These are phyloP conservation scores for Nannochloropsis salina DNA, from an alignment of 108 stramenopile genomes.

Conservation along the genomic window DNA sequence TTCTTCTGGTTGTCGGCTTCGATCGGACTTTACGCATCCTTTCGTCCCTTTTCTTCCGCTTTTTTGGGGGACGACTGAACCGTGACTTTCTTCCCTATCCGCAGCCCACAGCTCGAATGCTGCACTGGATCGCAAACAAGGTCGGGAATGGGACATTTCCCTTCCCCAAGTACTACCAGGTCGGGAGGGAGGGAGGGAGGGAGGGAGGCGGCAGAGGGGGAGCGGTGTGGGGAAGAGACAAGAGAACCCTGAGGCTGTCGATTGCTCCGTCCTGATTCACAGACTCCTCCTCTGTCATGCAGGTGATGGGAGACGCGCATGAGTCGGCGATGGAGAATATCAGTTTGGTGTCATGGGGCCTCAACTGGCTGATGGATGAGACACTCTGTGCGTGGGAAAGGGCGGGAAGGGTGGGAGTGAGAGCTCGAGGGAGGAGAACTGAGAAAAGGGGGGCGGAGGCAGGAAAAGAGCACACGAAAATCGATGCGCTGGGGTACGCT, in stretches of 20 bases:
- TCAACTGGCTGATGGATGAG: conserved; percentile 5
- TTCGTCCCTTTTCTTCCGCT: not conserved
- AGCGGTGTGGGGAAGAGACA: not conserved
- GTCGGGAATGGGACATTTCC: not conserved
- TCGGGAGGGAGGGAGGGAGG: not conserved
- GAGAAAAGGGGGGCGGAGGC: not conserved
- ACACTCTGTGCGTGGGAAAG: not conserved
- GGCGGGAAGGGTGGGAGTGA: no score
- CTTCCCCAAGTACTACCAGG: conserved; percentile 5
- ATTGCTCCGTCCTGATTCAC: not conserved
- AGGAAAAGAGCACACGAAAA: not conserved
- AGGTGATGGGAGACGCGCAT: not conserved
- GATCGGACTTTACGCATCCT: not conserved
- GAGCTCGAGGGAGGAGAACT: not conserved
- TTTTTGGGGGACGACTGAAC: no score
- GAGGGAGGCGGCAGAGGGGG: not conserved
- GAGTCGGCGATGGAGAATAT: not conserved
- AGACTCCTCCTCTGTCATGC: not conserved
- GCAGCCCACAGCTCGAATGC: not conserved
- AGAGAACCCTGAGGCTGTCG: not conserved
- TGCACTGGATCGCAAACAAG: not conserved
- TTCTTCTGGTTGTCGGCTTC: no score
- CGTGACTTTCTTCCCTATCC: no score
- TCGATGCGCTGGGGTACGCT: not conserved
- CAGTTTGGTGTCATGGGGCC: not conserved